Evolutionary conservation across 1,139 yeast species (phyloP).

Genomic region (Suhomyces coccinellae): DNA sequence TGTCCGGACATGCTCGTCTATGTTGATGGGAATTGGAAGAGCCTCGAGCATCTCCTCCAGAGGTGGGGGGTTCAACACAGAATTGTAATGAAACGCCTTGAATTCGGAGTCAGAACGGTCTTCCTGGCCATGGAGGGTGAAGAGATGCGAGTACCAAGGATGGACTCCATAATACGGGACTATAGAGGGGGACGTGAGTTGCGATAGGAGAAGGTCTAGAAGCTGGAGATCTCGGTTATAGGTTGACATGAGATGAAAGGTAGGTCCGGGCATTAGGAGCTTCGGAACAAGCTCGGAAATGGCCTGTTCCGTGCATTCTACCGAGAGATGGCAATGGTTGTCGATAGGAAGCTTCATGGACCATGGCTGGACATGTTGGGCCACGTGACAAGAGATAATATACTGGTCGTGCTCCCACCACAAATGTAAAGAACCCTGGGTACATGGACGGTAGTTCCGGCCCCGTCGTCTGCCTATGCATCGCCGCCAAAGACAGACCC

Average conservation of each 20-base stretch:
- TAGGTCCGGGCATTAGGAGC: conserved; percentile 7
- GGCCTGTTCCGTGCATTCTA: conserved; percentile 8
- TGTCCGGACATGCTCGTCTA: conserved; percentile 38
- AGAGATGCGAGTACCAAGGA: conserved; percentile 41
- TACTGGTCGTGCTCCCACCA: not conserved
- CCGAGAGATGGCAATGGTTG: conserved; percentile 20
- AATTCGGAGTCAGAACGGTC: conserved; percentile 19
- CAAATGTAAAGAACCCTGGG: too few relatives aligned
- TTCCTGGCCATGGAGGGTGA: conserved; percentile 1
- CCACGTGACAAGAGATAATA: not conserved
- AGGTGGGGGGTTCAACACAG: conserved; percentile 48
- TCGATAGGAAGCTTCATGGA: conserved; percentile 8
- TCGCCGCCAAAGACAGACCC: too few relatives aligned
- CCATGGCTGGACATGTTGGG: not conserved
- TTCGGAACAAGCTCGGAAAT: conserved; percentile 9
- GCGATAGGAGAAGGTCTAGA: conserved; percentile 32
- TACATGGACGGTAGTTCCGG: too few relatives aligned
- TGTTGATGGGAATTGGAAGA: conserved; percentile 63
- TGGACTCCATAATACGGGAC: conserved; percentile 79
- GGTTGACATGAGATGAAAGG: conserved; percentile 51
- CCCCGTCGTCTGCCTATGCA: too few relatives aligned
- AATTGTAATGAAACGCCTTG: conserved; percentile 54
- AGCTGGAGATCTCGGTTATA: conserved; percentile 50
- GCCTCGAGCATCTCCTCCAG: conserved; percentile 40
- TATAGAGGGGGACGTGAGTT: conserved; percentile 28